These are phyloP conservation scores for Passalora sequoiae DNA, from an alignment of 2,329 filamentous ascomycete genomes.

Conservation along the genomic window DNA sequence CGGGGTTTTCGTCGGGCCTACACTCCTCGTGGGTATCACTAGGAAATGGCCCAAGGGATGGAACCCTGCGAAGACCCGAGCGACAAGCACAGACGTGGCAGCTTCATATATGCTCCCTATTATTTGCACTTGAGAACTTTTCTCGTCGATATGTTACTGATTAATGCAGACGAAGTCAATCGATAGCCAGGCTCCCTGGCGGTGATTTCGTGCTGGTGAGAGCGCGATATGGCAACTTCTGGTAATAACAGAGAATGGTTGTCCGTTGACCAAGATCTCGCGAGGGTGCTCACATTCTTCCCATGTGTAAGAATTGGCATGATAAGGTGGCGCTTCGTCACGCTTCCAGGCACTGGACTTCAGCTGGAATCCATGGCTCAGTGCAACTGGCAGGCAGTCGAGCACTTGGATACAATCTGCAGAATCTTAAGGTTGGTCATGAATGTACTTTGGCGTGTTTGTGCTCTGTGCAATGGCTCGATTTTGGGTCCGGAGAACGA, in stretches of 20 bases:
- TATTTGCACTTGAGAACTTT: conserved; percentile 10
- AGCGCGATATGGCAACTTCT: conserved; percentile 5
- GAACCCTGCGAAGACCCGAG: no score
- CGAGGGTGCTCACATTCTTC: neutral
- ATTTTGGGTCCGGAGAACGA: no score
- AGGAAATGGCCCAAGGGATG: no score
- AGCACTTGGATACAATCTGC: neutral
- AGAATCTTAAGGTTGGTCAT: no score
- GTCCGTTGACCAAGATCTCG: neutral
- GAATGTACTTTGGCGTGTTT: no score
- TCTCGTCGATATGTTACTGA: conserved; percentile 13
- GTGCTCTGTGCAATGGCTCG: no score
- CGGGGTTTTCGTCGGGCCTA: no score
- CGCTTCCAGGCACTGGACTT: conserved; percentile 1
- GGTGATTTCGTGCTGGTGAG: conserved; percentile 2
- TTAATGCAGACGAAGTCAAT: conserved; percentile 20
- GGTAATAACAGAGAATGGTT: neutral
- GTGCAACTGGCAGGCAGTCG: neutral
- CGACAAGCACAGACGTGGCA: no score
- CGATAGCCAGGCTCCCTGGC: conserved; percentile 7
- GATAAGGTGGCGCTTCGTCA: conserved; percentile 4
- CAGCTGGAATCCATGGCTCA: neutral
- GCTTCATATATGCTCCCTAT: no score
- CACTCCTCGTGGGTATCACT: no score
- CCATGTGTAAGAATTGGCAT: conserved; percentile 12